phyloP scores from a whole-genome alignment of 805 yeast genomes.

The Saturnispora halmiae region DNA sequence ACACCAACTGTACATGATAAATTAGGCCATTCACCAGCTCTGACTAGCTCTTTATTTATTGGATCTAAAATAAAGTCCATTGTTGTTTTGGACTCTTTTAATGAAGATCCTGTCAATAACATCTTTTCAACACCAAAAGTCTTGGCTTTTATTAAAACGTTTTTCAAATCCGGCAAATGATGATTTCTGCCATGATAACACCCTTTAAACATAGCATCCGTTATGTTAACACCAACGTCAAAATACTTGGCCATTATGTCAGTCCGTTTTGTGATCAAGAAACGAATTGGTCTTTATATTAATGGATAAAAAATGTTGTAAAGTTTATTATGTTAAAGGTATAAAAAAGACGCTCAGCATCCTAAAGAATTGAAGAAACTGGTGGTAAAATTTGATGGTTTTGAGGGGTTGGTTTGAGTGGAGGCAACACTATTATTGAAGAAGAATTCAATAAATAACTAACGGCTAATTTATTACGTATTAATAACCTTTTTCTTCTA shows the following conservation, averaged over 20 bases:
- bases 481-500: background rate
- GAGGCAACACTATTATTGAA: slow-evolving; percentile 1
- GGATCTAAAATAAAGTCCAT: slow-evolving; percentile 54
- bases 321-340: background rate
- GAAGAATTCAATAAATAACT: background rate
- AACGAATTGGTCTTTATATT: too few species aligned
- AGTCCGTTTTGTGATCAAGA: too few species aligned
- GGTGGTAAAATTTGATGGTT: background rate
- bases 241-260: slow-evolving; percentile 15
- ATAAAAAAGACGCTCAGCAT: background rate
- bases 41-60: slow-evolving; percentile 9
- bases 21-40: slow-evolving; percentile 18
- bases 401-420: background rate
- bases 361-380: background rate
- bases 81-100: slow-evolving; percentile 57
- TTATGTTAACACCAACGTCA: slow-evolving; percentile 54
- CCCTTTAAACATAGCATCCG: slow-evolving; percentile 86
- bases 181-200: slow-evolving; percentile 53
- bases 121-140: slow-evolving; percentile 55
- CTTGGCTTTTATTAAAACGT: slow-evolving; percentile 59
- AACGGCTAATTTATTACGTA: background rate
- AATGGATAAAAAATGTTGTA: too few species aligned
- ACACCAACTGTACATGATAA: slow-evolving; percentile 79
- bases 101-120: slow-evolving; percentile 77
- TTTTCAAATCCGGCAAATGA: slow-evolving; percentile 58